Evolutionary conservation across 2,329 filamentous ascomycete genomes (phyloP), one percentile per base, ranked within the genome.

Genomic region (Fusarium bulbicola): DNA sequence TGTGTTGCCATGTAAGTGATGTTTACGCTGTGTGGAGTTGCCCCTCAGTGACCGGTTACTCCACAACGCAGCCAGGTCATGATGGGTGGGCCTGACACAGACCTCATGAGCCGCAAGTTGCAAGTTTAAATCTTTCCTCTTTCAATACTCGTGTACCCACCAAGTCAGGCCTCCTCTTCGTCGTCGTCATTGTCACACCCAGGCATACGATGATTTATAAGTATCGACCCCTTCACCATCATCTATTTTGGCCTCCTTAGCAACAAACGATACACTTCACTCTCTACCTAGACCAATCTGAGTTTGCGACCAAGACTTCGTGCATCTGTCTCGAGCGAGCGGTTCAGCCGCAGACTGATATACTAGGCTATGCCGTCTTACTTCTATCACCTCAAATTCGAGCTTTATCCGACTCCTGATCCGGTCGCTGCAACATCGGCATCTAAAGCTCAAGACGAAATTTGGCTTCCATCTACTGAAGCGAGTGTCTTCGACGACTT

Each of bases 311-410:
- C 47, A 52, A 47, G 24, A 42, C 24, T 32, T 30, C 45, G 46
- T 11, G n/a, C 40, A 59, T 53, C 40, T 42, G 40, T 34, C 39
- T 46, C 59, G 36, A 62, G 21, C 43, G 40, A 68, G 34, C 28
- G 59, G 36, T 47, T 42, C n/a, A 45, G 28, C 49, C 45, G 36
- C 30, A 46, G 49, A 37, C 43, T 52, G 36, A 61, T 36, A 64
- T 52, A 37, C 37, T 67, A 79, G 79, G 84, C 78, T 83, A 90
- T 90, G 89, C 86, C 87, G 83, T 86, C 86, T 36, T 91, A 90
- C 79, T 89, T 88, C 73, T 92, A 92, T 76, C 90, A 92, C 75
- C 78, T 92, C n/a, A 91, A 88, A 74, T 87, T 92, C 76, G 90
- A 92, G 82, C 84, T 92, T 46, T 92, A 92, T 79, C 81, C 85